Evolutionary conservation across 305 asterid genomes (phyloP).

Genomic region (Euphrasia arctica): DNA sequence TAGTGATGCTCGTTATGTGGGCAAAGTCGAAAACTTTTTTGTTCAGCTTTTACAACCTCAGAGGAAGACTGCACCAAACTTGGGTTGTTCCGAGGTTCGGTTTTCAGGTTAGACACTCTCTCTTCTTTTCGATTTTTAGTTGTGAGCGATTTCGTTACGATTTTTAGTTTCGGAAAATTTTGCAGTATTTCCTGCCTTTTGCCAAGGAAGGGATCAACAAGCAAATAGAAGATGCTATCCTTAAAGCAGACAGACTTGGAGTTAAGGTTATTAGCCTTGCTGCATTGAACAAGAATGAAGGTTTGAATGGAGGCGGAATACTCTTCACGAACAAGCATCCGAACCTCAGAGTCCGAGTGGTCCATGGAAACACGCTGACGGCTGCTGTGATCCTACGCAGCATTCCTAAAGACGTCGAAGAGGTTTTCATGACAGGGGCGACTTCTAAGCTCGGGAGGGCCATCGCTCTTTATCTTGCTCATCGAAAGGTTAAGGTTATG

Average conservation of each 20-base stretch:
- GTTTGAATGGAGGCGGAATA: constrained; percentile 85
- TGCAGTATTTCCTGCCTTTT: constrained; percentile 93
- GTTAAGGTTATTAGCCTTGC: constrained; percentile 94
- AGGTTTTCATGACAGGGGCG: constrained; percentile 82
- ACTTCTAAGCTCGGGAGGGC: constrained; percentile 94
- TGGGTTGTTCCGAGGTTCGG: constrained; percentile 93
- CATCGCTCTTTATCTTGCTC: constrained; percentile 68
- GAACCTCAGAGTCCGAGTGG: constrained; percentile 75
- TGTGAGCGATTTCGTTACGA: neutral
- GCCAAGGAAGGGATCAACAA: constrained; percentile 82
- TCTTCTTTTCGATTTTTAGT: neutral
- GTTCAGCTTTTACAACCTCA: constrained; percentile 62
- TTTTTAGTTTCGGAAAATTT: neutral
- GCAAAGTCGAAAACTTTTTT: constrained; percentile 71
- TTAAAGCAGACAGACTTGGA: constrained; percentile 78
- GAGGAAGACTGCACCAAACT: constrained; percentile 66
- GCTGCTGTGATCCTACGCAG: constrained; percentile 79
- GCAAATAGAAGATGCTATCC: constrained; percentile 84
- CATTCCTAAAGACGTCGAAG: constrained; percentile 59
- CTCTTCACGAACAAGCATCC: constrained; percentile 78
- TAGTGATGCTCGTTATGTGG: constrained; percentile 82
- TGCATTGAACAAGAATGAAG: constrained; percentile 87
- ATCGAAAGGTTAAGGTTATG: constrained; percentile 55
- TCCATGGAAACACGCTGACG: constrained; percentile 93
- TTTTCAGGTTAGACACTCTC: constrained; percentile 54